A percentile compares a stretch with the other conserved stretches of the same genome.
These are phyloP conservation scores for Exophiala aquamarina DNA, from an alignment of 2,329 filamentous ascomycete species.

Conservation along the genomic window DNA sequence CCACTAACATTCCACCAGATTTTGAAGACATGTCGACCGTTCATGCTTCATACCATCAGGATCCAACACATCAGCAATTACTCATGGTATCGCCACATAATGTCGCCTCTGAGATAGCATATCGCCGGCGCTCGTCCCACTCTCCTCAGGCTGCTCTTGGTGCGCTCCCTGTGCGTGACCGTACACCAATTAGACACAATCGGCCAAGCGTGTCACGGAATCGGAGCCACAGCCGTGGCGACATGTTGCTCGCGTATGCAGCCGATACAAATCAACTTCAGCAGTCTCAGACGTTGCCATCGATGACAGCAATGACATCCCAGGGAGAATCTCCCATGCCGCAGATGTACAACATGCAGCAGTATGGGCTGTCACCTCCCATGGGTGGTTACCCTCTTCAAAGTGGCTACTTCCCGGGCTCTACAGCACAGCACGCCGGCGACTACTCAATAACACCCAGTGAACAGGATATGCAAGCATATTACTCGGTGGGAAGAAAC, in stretches of 20 bases:
- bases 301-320: slow-evolving; percentile 15
- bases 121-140: slow-evolving; percentile 16
- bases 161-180: slow-evolving; percentile 13
- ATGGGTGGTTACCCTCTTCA: slow-evolving; percentile 12
- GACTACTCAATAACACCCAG: slow-evolving; percentile 10
- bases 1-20: slow-evolving; percentile 11
- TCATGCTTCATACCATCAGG: slow-evolving; percentile 12
- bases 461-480: slow-evolving; percentile 10
- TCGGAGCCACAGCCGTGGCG: slow-evolving; percentile 25
- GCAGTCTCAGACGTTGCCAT: slow-evolving; percentile 20
- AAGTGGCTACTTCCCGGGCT: slow-evolving; percentile 11
- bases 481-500: slow-evolving; percentile 14
- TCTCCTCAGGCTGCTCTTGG: slow-evolving; percentile 16
- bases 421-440: slow-evolving; percentile 5
- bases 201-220: slow-evolving; percentile 13
- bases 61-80: slow-evolving; percentile 7
- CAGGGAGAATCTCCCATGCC: slow-evolving; percentile 12
- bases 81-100: slow-evolving; percentile 17
- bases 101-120: slow-evolving; percentile 10
- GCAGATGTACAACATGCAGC: slow-evolving; percentile 17
- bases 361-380: slow-evolving; percentile 16
- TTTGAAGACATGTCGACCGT: slow-evolving; percentile 10
- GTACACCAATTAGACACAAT: slow-evolving; percentile 28
- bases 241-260: slow-evolving; percentile 24
- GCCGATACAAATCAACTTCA: slow-evolving; percentile 20